Base-by-base conservation (phyloP, 1,284 basidiomycete genomes). In the Cutaneotrichosporon cavernicola region DNA sequence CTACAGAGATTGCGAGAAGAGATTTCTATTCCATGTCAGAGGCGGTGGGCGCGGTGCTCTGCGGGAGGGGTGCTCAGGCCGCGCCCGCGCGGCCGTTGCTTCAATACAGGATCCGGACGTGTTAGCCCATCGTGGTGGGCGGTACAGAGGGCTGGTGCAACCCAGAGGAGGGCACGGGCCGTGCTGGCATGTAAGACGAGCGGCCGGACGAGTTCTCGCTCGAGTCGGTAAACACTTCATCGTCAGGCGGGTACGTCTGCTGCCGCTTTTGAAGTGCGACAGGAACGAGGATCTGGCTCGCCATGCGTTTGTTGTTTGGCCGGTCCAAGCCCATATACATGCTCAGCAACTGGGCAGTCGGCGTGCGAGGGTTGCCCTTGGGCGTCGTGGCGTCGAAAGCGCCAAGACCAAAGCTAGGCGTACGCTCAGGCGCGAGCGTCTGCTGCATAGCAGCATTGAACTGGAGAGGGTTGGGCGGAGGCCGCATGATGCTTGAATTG, bases 341-440 rank as follows among this genome's bases (percentile, higher is more conserved):
- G 13, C 46, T 60, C 21, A 47, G 34, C 40, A 49, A 49, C 21
- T 56, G 58, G 16, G 47, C 31, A 5, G 59, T 56, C 13, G 62
- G 56, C 26, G 61, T 61, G 32, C 22, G 58, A 21, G 43, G 51
- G 38, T 49, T 31, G 53, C 38, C 52, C n/a, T 55, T 43, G 49
- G 64, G 60, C 38, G 65, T 61, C 6, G 55, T 26, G 52, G 55
- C 51, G 56, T 60, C 36, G 46, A 38, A 52, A 13, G 11, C 40
- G 13, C 56, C 55, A n/a, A 64, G 51, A 18, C 77, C 74, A 59
- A 77, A 81, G 31, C 73, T 76, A 2, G 76, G 75, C 6, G 70
- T 63, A 4, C 80, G 73, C 69, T 79, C 78, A 0, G 80, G 80
- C 2, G 76, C 80, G 5, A 81, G 68, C 1, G 80, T 81, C 65